Base-by-base conservation (phyloP, 2,329 filamentous ascomycete genomes). In the Monosporascus sp. region DNA sequence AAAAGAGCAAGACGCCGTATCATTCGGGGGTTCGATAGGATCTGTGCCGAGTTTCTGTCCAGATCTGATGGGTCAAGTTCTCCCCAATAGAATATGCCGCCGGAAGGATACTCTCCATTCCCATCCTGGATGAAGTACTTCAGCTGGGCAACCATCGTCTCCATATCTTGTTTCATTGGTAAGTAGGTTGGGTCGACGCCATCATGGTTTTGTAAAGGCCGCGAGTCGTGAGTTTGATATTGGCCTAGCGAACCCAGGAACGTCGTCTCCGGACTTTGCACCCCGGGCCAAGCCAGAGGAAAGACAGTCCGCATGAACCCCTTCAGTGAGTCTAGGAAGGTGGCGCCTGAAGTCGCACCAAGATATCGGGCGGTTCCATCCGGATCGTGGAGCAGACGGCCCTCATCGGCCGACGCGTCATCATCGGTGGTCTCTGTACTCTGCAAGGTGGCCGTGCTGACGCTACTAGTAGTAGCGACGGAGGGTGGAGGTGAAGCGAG, bases 71-170 rank as follows among this genome's bases (percentile, higher is more conserved):
- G 28, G 22, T 66, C 59, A 24, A 78, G 65, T 43, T 76, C 68
- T 24, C 71, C 72, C 73, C 75, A 80, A 68, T 73, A 79, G 58
- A 74, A 74, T 38, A 78, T 73, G 28, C 78, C 78, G 18, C 78
- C 78, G 20, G 72, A 74, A 7, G 65, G 62, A 60, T 72, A 76
- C 7, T 59, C 57, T 14, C 71, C 72, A 53, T 66, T 68, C 31
- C 72, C 75, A 45, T 78, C 75, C 57, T 78, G 75, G 50, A 80
- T 64, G 51, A 74, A 74, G 55, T 68, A 68, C 45, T 75, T 67
- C 20, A 78, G 64, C 49, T 74, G 67, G 4, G 63, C 59, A 15
- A 79, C 58, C 64, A 77, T 72, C 7, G 56, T 57, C 7, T 62
- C 55, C 53, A 77, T 73, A 9, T 75, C 70, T 2, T 59, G 58